Conservation (phyloP, 768 basidiomycete genomes). For the Symmetrospora coprosmae region DNA sequence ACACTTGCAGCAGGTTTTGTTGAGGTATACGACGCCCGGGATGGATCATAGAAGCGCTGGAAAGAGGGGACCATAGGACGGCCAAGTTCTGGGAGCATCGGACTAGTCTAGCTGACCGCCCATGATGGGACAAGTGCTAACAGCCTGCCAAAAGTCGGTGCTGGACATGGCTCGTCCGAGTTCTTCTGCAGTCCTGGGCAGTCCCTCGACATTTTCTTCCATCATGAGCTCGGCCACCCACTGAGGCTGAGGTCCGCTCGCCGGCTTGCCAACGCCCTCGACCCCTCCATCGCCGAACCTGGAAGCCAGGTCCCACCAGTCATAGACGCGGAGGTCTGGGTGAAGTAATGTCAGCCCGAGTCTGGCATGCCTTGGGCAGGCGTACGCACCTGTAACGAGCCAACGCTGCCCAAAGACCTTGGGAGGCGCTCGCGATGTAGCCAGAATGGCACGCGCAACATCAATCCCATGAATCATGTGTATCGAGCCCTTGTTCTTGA, state of each 20-base stretch:
- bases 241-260: slow-evolving; percentile 39
- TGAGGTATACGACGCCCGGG: too few species aligned
- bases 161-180: slow-evolving; percentile 50
- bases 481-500: slow-evolving; percentile 47
- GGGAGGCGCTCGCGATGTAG: slow-evolving; percentile 43
- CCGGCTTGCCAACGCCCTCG: neutral
- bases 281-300: slow-evolving; percentile 42
- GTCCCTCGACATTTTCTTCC: slow-evolving; percentile 43
- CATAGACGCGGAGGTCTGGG: slow-evolving; percentile 39
- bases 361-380: neutral
- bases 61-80: too few species aligned
- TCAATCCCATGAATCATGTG: slow-evolving; percentile 54
- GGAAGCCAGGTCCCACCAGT: slow-evolving; percentile 55
- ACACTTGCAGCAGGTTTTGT: too few species aligned
- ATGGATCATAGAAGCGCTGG: too few species aligned
- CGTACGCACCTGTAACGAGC: slow-evolving; percentile 33
- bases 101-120: slow-evolving; percentile 15
- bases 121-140: slow-evolving; percentile 30
- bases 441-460: slow-evolving; percentile 49
- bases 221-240: slow-evolving; percentile 53
- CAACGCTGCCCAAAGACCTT: slow-evolving; percentile 46
- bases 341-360: slow-evolving; percentile 17
- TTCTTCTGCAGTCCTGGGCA: slow-evolving; percentile 44
- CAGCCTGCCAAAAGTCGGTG: slow-evolving; percentile 47
- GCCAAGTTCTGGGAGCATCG: too few species aligned